Evolutionary conservation across 331 rosid species (phyloP).

Genomic region (Telfairia occidentalis): DNA sequence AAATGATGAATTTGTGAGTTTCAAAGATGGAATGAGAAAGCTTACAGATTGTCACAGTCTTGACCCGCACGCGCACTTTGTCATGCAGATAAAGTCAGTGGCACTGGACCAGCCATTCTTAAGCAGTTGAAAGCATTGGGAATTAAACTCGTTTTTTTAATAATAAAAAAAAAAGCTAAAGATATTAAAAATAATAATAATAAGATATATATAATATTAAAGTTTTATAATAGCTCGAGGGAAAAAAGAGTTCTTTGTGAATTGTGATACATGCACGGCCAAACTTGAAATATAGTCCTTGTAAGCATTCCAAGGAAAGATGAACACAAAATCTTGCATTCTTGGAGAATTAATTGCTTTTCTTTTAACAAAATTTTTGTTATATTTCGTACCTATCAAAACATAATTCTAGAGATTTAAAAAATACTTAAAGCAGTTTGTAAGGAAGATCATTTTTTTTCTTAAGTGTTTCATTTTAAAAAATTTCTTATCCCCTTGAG

Average conservation of each 20-base stretch:
- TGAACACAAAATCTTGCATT: background rate
- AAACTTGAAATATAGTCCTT: background rate
- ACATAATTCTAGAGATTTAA: background rate
- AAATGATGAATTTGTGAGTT: background rate
- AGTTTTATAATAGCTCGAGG: background rate
- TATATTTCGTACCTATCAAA: background rate
- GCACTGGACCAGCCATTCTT: background rate
- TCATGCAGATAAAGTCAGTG: slow-evolving; percentile 8
- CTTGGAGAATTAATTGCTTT: background rate
- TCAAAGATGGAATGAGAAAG: background rate
- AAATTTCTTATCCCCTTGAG: background rate
- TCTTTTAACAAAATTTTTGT: background rate
- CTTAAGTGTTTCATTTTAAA: background rate
- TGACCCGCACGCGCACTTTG: slow-evolving; percentile 8
- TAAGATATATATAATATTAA: no score
- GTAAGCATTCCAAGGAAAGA: no score
- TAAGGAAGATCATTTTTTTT: background rate
- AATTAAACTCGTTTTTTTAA: background rate
- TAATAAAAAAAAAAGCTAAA: background rate
- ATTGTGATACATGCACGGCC: background rate
- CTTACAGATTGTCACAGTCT: background rate
- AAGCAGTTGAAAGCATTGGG: background rate
- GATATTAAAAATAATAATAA: no score
- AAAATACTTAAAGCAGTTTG: background rate
- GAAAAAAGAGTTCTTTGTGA: background rate